Conservation (phyloP, 306 rosid genomes). For the Dryas drummondii region DNA sequence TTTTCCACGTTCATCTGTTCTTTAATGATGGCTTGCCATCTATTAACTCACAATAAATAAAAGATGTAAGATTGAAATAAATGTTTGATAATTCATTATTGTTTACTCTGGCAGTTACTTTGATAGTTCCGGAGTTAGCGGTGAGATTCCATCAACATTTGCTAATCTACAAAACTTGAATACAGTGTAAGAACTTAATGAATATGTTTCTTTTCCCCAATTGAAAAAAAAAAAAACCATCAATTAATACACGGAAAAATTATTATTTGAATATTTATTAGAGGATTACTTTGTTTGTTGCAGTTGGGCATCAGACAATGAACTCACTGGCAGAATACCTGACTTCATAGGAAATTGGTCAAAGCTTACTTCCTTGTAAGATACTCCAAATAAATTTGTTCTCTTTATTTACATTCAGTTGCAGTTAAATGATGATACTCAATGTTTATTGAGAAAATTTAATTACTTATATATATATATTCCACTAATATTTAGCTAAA, state of each 20-base stretch:
- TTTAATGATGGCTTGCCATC: not conserved
- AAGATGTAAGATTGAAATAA: not conserved
- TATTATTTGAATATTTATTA: not conserved
- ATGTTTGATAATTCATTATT: not conserved
- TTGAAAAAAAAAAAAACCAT: not conserved
- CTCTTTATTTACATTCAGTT: not conserved
- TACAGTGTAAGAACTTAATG: constrained; percentile 50
- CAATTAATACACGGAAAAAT: not conserved
- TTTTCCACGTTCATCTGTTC: not conserved
- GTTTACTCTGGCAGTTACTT: constrained; percentile 51
- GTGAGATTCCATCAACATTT: constrained; percentile 76
- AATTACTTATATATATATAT: not conserved
- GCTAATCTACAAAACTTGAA: constrained; percentile 45
- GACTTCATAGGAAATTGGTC: constrained; percentile 74
- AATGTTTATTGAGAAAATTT: not conserved
- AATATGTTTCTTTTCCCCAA: constrained; percentile 1
- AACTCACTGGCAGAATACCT: constrained; percentile 64
- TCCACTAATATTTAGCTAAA: not conserved
- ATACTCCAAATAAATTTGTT: not conserved
- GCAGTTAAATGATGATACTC: not conserved
- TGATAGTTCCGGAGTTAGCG: constrained; percentile 74
- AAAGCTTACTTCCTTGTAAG: constrained; percentile 65
- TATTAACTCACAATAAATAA: not conserved
- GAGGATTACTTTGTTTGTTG: constrained; percentile 20
- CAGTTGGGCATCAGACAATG: constrained; percentile 73